Evolutionary conservation across 202 grass and related monocot species (phyloP).

Genomic region (Schoenoplectus triqueter): DNA sequence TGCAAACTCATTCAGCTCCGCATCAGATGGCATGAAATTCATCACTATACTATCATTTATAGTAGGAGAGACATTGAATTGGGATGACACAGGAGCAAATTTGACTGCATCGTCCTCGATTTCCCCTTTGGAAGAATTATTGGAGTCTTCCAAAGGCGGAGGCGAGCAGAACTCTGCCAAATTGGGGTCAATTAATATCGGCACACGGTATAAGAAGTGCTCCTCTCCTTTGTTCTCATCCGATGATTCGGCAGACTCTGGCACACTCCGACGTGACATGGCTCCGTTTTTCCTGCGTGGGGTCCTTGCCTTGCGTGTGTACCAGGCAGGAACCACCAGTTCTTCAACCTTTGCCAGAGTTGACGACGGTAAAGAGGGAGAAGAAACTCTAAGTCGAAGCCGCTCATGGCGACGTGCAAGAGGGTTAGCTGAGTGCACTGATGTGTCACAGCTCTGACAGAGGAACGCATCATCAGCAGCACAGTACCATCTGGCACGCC

Average conservation of each 20-base stretch:
- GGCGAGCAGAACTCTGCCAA: conserved; percentile 71
- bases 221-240: conserved; percentile 59
- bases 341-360: conserved; percentile 34
- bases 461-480: conserved; percentile 88
- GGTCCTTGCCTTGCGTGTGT: conserved; percentile 75
- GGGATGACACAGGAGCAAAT: conserved; percentile 17
- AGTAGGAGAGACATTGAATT: conserved; percentile 24
- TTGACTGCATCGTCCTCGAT: conserved; percentile 20
- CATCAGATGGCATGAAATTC: conserved; percentile 60
- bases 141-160: conserved; percentile 45
- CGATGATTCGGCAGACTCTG: conserved; percentile 52
- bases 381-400: conserved; percentile 51
- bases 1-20: conserved; percentile 81
- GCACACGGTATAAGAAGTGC: conserved; percentile 69
- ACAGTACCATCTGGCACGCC: conserved; percentile 88
- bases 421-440: conserved; percentile 87
- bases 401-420: conserved; percentile 78
- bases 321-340: conserved; percentile 62
- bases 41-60: conserved; percentile 3
- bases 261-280: conserved; percentile 51
- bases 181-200: conserved; percentile 57
- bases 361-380: not conserved
- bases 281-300: conserved; percentile 52
- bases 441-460: conserved; percentile 79
- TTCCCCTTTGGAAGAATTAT: conserved; percentile 34